phyloP scores from a whole-genome alignment of 805 yeast genomes.

The Starmerella etchellsii region DNA sequence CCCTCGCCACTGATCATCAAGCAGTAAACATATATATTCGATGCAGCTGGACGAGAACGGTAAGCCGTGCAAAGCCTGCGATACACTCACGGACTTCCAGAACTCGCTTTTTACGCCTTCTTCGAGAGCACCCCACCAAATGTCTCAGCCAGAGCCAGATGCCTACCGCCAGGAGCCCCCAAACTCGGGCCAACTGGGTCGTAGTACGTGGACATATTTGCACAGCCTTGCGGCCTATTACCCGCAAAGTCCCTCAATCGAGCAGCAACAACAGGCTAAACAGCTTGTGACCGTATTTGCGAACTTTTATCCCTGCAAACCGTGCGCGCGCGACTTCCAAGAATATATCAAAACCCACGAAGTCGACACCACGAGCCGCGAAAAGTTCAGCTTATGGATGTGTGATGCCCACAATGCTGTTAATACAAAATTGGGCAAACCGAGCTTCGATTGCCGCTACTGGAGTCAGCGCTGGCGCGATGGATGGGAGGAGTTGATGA shows the following conservation, averaged over 20 bases:
- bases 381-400: slow-evolving; percentile 77
- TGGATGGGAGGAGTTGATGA: slow-evolving; percentile 59
- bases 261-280: slow-evolving; percentile 58
- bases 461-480: slow-evolving; percentile 95
- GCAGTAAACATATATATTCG: no score
- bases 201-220: slow-evolving; percentile 81
- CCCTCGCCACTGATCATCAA: no score
- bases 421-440: slow-evolving; percentile 76
- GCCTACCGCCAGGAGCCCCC: slow-evolving; percentile 43
- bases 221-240: slow-evolving; percentile 85
- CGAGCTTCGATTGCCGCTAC: slow-evolving; percentile 67
- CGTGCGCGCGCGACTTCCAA: slow-evolving; percentile 78
- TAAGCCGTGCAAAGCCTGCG: slow-evolving; percentile 90
- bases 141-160: slow-evolving; percentile 21
- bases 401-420: slow-evolving; percentile 93
- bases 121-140: slow-evolving; percentile 10
- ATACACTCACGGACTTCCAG: slow-evolving; percentile 66
- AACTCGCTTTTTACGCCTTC: slow-evolving; percentile 32
- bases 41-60: slow-evolving; percentile 65
- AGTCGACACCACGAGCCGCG: slow-evolving; percentile 34
- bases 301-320: slow-evolving; percentile 82
- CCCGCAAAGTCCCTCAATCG: slow-evolving; percentile 51
- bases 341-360: slow-evolving; percentile 39
- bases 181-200: slow-evolving; percentile 67
- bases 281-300: slow-evolving; percentile 61